Conservation (phyloP, 306 rosid genomes). For the Morella rubra region DNA sequence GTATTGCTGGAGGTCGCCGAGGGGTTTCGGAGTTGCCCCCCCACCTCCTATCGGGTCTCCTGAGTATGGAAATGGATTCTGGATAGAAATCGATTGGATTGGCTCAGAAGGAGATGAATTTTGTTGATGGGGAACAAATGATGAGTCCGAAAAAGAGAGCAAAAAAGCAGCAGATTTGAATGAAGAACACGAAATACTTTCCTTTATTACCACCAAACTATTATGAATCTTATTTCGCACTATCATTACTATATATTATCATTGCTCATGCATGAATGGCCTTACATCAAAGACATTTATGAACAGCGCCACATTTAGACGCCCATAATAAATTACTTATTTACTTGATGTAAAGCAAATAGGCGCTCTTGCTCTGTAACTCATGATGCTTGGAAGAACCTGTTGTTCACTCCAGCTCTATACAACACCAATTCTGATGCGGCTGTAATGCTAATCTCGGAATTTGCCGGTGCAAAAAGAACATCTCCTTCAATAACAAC, state of each 20-base stretch:
- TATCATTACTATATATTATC: background rate
- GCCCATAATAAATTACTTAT: background rate
- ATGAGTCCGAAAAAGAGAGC: background rate
- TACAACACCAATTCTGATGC: constrained; percentile 64
- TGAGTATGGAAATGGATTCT: no score
- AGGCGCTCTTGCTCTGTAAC: constrained; percentile 4
- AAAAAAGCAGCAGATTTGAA: background rate
- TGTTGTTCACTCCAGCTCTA: constrained; percentile 77
- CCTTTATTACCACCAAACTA: background rate
- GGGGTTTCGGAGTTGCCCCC: no score
- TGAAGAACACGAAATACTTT: background rate
- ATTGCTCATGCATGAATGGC: constrained; percentile 1
- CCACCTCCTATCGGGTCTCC: no score
- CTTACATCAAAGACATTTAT: no score
- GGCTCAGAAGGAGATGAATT: background rate
- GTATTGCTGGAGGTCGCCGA: no score
- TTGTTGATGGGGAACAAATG: background rate
- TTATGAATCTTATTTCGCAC: background rate
- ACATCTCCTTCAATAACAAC: constrained; percentile 67
- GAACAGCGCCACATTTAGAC: background rate
- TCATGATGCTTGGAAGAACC: constrained; percentile 45
- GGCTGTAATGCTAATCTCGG: constrained; percentile 52
- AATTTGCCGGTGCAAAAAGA: constrained; percentile 76
- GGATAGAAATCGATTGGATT: no score
- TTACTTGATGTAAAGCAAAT: background rate